Evolutionary conservation across 106 monocot genomes (phyloP), one percentile per base, ranked within the genome.

Genomic region (Chionographis japonica): DNA sequence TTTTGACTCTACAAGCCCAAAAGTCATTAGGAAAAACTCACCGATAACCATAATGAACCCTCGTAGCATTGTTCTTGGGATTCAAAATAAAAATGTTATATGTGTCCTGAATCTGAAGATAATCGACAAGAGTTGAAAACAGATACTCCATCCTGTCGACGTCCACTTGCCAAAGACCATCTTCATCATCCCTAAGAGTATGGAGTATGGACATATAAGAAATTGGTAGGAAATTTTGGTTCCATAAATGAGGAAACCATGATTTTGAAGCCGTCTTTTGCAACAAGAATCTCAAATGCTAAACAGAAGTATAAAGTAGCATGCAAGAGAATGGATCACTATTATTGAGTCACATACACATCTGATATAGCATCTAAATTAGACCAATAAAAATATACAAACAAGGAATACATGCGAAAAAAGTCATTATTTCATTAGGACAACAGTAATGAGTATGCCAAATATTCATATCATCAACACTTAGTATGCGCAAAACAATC

Each of bases 21-120:
- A 65, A n/a, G 46, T 10, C 43, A 8, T 39, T 38, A 54, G 5
- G 35, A 52, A 50, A 76, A 8, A 75, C 80, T 78, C 18, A 97
- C 97, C 97, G 73, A 64, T 97, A 97, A 42, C 97, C 97, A 77
- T 97, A 97, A 3, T 75, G 86, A 68, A 40, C 52, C 52, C 66
- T 89, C 63, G 73, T 80, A 35, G 61, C 49, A 40, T 68, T 76
- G 46, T 54, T 77, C 57, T 83, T 97, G 54, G 89, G 92, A 46
- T 97, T 97, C 63, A 97, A 74, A 61, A 97, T 71, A 69, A 97
- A 97, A 67, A 97, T 83, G 64, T 89, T 97, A 78, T 97, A 97
- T 20, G 85, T 78, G 72, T 88, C 46, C 38, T 82, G 81, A 64
- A 97, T 78, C 62, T 92, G 84, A 62, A 89, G 89, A 77, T 97